phyloP scores from a whole-genome alignment of 2,329 filamentous ascomycete species.

The Cladophialophora bantiana region DNA sequence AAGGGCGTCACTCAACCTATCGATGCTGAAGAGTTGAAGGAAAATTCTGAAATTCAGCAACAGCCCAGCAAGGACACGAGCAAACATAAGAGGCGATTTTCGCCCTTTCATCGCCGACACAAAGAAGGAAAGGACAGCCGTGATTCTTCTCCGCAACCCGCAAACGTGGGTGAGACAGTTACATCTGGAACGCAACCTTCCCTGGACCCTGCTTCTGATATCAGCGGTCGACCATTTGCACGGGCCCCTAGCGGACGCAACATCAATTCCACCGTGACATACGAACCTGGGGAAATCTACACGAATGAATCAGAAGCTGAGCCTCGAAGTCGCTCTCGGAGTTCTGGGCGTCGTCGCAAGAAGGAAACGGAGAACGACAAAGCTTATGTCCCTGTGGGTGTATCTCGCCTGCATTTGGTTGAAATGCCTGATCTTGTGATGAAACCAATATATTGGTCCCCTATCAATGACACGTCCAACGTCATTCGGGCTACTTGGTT shows the following conservation, averaged over 20 bases:
- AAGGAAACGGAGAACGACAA: slow-evolving; percentile 43
- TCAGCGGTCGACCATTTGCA: slow-evolving; percentile 58
- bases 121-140: slow-evolving; percentile 44
- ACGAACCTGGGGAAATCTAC: slow-evolving; percentile 16
- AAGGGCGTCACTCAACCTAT: slow-evolving; percentile 25
- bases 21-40: slow-evolving; percentile 37
- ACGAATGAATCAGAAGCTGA: slow-evolving; percentile 26
- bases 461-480: slow-evolving; percentile 83
- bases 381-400: slow-evolving; percentile 77
- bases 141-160: slow-evolving; percentile 39
- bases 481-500: slow-evolving; percentile 95
- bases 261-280: slow-evolving; percentile 27
- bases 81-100: slow-evolving; percentile 46
- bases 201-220: slow-evolving; percentile 43
- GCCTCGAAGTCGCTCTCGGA: slow-evolving; percentile 33
- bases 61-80: slow-evolving; percentile 28
- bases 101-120: slow-evolving; percentile 43
- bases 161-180: slow-evolving; percentile 1
- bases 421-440: slow-evolving; percentile 82
- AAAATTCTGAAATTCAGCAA: slow-evolving; percentile 23
- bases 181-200: slow-evolving; percentile 11
- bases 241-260: slow-evolving; percentile 47
- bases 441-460: slow-evolving; percentile 98
- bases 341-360: slow-evolving; percentile 18
- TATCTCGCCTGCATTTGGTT: slow-evolving; percentile 89